Conservation (phyloP, 2,329 filamentous ascomycete genomes). For the Colletotrichum siamense region DNA sequence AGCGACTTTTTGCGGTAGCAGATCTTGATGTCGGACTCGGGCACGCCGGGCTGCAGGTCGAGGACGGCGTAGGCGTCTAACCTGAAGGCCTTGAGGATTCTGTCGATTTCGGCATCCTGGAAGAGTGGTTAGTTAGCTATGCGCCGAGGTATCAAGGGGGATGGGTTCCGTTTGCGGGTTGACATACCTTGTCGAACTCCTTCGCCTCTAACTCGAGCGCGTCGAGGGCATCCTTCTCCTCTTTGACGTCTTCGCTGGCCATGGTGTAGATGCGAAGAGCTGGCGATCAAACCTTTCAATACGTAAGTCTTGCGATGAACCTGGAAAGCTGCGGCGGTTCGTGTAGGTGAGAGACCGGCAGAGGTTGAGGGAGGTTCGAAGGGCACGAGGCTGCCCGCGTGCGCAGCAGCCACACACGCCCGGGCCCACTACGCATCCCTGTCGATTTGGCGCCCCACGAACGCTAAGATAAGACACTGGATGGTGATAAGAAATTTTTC, state of each 20-base stretch:
- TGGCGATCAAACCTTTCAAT: not conserved
- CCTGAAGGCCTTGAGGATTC: constrained; percentile 89
- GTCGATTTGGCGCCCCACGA: not conserved
- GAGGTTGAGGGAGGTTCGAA: not conserved
- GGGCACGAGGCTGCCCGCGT: constrained; percentile 8
- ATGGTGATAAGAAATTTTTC: constrained; percentile 24
- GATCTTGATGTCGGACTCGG: constrained; percentile 94
- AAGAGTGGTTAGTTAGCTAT: not conserved
- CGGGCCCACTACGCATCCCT: not conserved
- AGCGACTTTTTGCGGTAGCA: constrained; percentile 98
- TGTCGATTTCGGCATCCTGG: constrained; percentile 93
- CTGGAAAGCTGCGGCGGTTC: not conserved
- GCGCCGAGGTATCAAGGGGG: not conserved
- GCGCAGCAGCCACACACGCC: not conserved
- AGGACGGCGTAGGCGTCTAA: constrained; percentile 86
- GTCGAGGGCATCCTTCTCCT: constrained; percentile 79
- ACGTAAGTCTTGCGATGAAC: not conserved
- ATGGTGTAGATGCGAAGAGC: constrained; percentile 30
- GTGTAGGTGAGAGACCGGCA: not conserved
- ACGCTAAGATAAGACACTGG: constrained; percentile 17
- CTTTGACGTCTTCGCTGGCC: constrained; percentile 44
- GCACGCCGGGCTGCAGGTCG: constrained; percentile 92
- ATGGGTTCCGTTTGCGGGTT: not conserved
- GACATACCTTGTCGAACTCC: constrained; percentile 82
- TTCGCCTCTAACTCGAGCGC: constrained; percentile 84